These are phyloP conservation scores for Aquilaria yunnanensis DNA, from an alignment of 345 rosid genomes.

Conservation along the genomic window DNA sequence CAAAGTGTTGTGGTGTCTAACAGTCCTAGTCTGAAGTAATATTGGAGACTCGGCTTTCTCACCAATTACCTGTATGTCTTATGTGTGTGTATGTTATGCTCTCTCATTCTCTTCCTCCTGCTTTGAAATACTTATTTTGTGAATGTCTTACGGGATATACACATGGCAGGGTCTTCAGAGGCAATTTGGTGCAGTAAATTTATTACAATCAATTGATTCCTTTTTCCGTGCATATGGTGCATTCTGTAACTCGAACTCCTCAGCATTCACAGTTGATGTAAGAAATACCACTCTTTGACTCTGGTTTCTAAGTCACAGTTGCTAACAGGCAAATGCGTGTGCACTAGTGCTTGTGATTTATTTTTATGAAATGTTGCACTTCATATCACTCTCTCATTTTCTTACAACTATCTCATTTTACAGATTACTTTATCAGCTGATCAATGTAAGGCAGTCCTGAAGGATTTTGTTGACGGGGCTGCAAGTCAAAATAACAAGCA, in stretches of 20 bases:
- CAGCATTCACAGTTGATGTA: slow-evolving; percentile 62
- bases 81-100: not conserved
- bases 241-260: slow-evolving; percentile 51
- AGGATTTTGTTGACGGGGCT: slow-evolving; percentile 24
- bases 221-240: slow-evolving; percentile 53
- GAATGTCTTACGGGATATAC: not conserved
- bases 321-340: no score
- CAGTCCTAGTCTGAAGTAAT: no score
- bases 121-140: no score
- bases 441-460: slow-evolving; percentile 44
- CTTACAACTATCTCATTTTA: slow-evolving; percentile 23
- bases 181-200: slow-evolving; percentile 62
- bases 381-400: slow-evolving; percentile 11
- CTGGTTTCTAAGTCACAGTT: not conserved
- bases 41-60: no score
- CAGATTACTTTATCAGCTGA: slow-evolving; percentile 53
- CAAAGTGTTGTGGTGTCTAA: no score
- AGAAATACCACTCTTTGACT: slow-evolving; percentile 19
- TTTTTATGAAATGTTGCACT: not conserved
- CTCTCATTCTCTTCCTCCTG: not conserved
- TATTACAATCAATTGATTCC: slow-evolving; percentile 57
- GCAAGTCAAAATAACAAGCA: slow-evolving; percentile 17
- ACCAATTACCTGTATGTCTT: no score
- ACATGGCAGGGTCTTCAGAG: slow-evolving; percentile 53
- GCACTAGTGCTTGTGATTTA: no score